Conservation (phyloP, 805 yeast genomes). For the Sungouiella thailandica region DNA sequence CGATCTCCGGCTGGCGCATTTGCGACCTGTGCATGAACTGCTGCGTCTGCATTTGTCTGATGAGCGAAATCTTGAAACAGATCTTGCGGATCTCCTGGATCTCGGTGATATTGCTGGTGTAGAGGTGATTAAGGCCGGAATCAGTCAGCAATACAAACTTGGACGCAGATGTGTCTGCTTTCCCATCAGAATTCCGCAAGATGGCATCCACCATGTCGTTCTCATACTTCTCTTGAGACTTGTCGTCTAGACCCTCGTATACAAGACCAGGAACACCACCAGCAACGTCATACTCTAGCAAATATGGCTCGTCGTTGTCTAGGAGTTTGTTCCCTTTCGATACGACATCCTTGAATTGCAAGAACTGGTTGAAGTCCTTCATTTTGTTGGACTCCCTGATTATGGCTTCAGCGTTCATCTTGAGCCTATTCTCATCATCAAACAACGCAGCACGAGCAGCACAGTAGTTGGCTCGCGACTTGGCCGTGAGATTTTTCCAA, state of each 20-base stretch:
- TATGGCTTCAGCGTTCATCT: slow-evolving; percentile 65
- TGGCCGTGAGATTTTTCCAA: slow-evolving; percentile 82
- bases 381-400: slow-evolving; percentile 62
- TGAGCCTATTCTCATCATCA: slow-evolving; percentile 48
- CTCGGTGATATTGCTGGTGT: slow-evolving; percentile 62
- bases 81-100: slow-evolving; percentile 86
- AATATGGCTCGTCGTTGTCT: slow-evolving; percentile 58
- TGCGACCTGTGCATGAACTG: slow-evolving; percentile 71
- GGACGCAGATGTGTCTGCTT: slow-evolving; percentile 19
- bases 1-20: slow-evolving; percentile 63
- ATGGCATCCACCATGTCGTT: slow-evolving; percentile 31
- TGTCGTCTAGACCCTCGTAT: slow-evolving; percentile 47
- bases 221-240: slow-evolving; percentile 36
- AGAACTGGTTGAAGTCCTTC: slow-evolving; percentile 52
- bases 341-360: slow-evolving; percentile 34
- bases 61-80: slow-evolving; percentile 82
- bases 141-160: slow-evolving; percentile 31
- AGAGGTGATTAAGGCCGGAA: slow-evolving; percentile 56
- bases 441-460: slow-evolving; percentile 64
- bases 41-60: slow-evolving; percentile 86
- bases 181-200: slow-evolving; percentile 19
- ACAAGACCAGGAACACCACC: slow-evolving; percentile 72
- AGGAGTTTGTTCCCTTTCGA: slow-evolving; percentile 40
- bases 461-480: slow-evolving; percentile 72
- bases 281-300: slow-evolving; percentile 78